These are phyloP conservation scores for Tricholoma sp. DNA, from an alignment of 768 basidiomycete species.

Conservation along the genomic window DNA sequence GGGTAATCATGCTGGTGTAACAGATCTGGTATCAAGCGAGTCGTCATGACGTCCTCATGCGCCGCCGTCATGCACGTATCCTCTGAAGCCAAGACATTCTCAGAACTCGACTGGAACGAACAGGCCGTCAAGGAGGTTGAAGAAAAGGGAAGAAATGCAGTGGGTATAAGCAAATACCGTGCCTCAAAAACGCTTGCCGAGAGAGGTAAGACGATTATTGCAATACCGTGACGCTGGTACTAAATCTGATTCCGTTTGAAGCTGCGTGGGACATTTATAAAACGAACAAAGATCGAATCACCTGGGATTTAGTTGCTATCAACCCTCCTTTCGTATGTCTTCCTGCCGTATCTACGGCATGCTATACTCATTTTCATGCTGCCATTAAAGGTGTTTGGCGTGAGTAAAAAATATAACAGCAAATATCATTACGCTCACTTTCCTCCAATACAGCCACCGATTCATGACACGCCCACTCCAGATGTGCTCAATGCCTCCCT, in stretches of 20 bases:
- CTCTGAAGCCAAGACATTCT: conserved; percentile 27
- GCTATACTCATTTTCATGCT: not conserved
- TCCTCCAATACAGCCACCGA: conserved; percentile 27
- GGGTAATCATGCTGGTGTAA: not conserved
- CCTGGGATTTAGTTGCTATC: conserved; percentile 49
- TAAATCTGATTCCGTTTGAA: conserved; percentile 10
- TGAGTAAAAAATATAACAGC: conserved; percentile 9
- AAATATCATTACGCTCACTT: not conserved
- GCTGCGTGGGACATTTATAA: conserved; percentile 42
- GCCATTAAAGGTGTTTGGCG: conserved; percentile 25
- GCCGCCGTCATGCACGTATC: conserved; percentile 37
- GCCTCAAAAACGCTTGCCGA: conserved; percentile 68
- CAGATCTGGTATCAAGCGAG: conserved; percentile 49
- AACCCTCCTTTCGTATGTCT: conserved; percentile 48
- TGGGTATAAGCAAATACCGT: conserved; percentile 40
- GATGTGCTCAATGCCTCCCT: conserved; percentile 36
- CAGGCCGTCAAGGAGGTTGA: conserved; percentile 38
- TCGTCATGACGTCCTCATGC: conserved; percentile 64
- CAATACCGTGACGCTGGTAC: not conserved
- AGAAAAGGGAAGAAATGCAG: conserved; percentile 43
- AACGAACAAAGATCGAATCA: conserved; percentile 34
- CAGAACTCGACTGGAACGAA: conserved; percentile 60
- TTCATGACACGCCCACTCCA: conserved; percentile 33
- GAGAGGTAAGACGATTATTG: conserved; percentile 28
- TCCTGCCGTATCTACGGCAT: not conserved